Percentiles rank a stretch among this genome's conserved stretches.
Evolutionary conservation across 2,329 filamentous ascomycete species (phyloP).

Genomic region (Thyridium curvatum): DNA sequence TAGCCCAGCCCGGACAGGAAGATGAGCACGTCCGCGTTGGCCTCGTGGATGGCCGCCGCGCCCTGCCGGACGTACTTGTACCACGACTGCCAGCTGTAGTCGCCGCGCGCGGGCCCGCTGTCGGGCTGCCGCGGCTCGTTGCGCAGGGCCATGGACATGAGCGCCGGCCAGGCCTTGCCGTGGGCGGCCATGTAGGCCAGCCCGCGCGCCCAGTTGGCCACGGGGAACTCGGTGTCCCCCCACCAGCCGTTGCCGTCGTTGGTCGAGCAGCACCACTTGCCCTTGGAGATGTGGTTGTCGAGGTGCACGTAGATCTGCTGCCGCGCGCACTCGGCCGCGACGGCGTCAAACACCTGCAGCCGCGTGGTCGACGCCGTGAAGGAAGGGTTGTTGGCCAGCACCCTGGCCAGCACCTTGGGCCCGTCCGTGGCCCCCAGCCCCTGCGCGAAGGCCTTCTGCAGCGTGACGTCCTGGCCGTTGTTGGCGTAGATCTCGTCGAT

Average conservation of each 20-base stretch:
- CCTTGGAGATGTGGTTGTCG: conserved; percentile 56
- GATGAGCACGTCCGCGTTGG: conserved; percentile 46
- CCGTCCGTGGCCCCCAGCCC: conserved; percentile 48
- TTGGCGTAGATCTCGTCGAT: conserved; percentile 51
- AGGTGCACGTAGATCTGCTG: conserved; percentile 53
- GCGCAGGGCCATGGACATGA: conserved; percentile 44
- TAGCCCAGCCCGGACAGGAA: conserved; percentile 54
- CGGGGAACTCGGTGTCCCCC: conserved; percentile 52
- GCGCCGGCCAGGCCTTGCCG: conserved; percentile 37
- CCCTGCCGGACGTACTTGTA: conserved; percentile 44
- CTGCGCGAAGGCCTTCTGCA: conserved; percentile 36
- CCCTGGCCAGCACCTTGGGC: conserved; percentile 38
- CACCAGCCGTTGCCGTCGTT: conserved; percentile 55
- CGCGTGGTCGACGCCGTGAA: conserved; percentile 50
- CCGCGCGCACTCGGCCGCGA: conserved; percentile 49
- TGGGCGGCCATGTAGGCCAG: conserved; percentile 54
- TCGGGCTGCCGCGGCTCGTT: conserved; percentile 45
- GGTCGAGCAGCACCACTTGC: conserved; percentile 50
- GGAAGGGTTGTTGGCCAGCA: conserved; percentile 49
- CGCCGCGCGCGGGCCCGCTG: conserved; percentile 21
- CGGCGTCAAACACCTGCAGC: conserved; percentile 54
- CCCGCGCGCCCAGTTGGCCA: conserved; percentile 54
- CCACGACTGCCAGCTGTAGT: conserved; percentile 52
- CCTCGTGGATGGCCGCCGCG: conserved; percentile 40
- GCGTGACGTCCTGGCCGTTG: conserved; percentile 36